Base-by-base conservation (phyloP, 805 yeast genomes). In the Phaffomyces antillensis region DNA sequence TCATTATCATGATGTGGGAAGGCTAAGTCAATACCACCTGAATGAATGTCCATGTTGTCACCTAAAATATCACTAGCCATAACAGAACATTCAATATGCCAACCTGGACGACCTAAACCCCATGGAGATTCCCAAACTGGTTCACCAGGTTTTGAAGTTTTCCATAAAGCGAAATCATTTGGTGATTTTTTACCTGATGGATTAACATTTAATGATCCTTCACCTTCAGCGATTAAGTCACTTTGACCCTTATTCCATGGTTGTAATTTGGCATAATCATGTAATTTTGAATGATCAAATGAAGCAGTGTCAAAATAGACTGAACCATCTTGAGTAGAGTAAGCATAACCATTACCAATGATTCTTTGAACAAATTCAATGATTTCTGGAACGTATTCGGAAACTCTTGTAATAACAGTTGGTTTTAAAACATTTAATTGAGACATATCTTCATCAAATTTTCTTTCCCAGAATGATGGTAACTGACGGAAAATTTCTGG, bases 1-100 rank as follows among this genome's bases (percentile, higher is more conserved):
- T 93, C 99, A 60, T 93, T 93, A 65, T 93, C 99, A 67, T 93
- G 99, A 64, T 93, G 99, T 3, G 99, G 99, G 71, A 93, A 93
- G 18, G 98, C 96, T 59, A 93, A 75, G 68, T 93, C 99, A 44
- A 93, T 80, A 52, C 99, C 99, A 47, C 99, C 99, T 16, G 96
- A 82, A 63, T 93, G 99, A 53, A 93, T 87, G 65, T 93, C 99
- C 75, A 93, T 85, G 47, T 74, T 73, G 18, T 76, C 66, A 5
- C 98, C 98, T 34, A 86, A 74, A 39, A 90, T 75, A 54, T 89
- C 95, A 42, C 89, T 76, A 2, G 98, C 98, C 99, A 93, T 93
- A 18, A 93, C 99, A 9, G 97, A 89, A 75, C 99, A 93, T 68
- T 93, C 99, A 63, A 93, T 93, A 64, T 93, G 99, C 99, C 99